These are phyloP conservation scores for Mrakia hoshinonis DNA, from an alignment of 768 basidiomycete species.

Conservation along the genomic window DNA sequence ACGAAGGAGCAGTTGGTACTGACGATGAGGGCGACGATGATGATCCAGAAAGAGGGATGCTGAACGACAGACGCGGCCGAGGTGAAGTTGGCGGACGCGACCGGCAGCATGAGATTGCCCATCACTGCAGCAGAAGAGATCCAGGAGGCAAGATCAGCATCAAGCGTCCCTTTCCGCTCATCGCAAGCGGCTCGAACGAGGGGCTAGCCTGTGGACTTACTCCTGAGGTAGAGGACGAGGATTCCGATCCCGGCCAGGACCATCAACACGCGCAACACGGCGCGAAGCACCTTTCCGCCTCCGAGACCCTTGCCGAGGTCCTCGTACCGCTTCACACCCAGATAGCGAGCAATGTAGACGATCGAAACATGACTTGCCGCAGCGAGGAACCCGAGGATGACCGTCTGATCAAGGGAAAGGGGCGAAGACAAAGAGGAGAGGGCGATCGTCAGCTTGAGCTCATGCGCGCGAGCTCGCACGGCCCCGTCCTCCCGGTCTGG, in stretches of 20 bases:
- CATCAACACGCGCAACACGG: neutral
- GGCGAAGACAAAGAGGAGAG: neutral
- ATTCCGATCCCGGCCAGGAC: constrained; percentile 19
- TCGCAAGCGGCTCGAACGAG: neutral
- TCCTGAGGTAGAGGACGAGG: constrained; percentile 17
- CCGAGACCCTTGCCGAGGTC: constrained; percentile 20
- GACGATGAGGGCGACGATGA: constrained; percentile 14
- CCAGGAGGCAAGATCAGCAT: neutral
- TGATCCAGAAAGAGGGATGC: neutral
- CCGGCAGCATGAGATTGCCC: constrained; percentile 10
- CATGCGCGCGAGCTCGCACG: neutral
- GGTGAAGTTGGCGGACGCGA: constrained; percentile 4
- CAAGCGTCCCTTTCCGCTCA: too few relatives aligned
- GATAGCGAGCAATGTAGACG: constrained; percentile 27
- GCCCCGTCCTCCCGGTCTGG: too few relatives aligned
- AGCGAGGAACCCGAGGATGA: neutral
- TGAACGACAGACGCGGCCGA: neutral
- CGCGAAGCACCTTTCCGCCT: neutral
- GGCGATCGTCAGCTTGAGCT: neutral
- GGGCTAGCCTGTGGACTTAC: constrained; percentile 12
- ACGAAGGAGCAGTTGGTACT: neutral
- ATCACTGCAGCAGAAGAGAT: constrained; percentile 1
- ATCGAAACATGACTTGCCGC: constrained; percentile 22
- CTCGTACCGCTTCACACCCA: constrained; percentile 26
- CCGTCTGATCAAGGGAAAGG: neutral